Percentiles rank a stretch among this genome's conserved stretches.
Conservation (phyloP, 352 stramenopile species). For the Globisporangium irregulare region DNA sequence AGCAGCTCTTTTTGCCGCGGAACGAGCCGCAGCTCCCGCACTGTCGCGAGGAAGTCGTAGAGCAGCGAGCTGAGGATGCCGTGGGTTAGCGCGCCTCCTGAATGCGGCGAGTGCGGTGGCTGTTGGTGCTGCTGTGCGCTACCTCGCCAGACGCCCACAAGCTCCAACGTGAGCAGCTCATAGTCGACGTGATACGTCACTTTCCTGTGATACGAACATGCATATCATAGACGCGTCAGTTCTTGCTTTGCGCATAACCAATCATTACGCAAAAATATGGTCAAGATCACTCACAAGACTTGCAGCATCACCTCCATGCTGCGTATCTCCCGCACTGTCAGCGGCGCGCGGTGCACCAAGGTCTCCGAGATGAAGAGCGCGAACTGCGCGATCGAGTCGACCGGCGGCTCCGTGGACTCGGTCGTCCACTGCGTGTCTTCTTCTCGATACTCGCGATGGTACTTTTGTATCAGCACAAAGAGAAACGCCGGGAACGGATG, state of each 20-base stretch:
- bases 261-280: not conserved
- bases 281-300: conserved; percentile 68
- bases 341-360: conserved; percentile 47
- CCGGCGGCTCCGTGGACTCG: conserved; percentile 54
- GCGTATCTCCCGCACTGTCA: conserved; percentile 59
- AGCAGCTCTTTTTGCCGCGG: conserved; percentile 72
- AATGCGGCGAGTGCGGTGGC: not conserved
- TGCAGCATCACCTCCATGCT: conserved; percentile 76
- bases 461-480: conserved; percentile 81
- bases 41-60: conserved; percentile 75
- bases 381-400: conserved; percentile 82
- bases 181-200: conserved; percentile 17
- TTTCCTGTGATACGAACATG: conserved; percentile 13
- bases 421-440: conserved; percentile 48
- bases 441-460: conserved; percentile 66
- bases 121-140: conserved; percentile 9
- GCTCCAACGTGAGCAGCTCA: conserved; percentile 20
- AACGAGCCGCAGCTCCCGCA: conserved; percentile 77
- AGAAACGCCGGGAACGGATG: conserved; percentile 76
- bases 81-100: conserved; percentile 23
- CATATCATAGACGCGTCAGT: not conserved
- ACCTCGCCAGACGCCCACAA: conserved; percentile 22
- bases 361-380: conserved; percentile 70
- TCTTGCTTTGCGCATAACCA: not conserved
- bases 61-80: conserved; percentile 41